phyloP scores from a whole-genome alignment of 176 grass and related monocot species.

The Raddia guianensis region DNA sequence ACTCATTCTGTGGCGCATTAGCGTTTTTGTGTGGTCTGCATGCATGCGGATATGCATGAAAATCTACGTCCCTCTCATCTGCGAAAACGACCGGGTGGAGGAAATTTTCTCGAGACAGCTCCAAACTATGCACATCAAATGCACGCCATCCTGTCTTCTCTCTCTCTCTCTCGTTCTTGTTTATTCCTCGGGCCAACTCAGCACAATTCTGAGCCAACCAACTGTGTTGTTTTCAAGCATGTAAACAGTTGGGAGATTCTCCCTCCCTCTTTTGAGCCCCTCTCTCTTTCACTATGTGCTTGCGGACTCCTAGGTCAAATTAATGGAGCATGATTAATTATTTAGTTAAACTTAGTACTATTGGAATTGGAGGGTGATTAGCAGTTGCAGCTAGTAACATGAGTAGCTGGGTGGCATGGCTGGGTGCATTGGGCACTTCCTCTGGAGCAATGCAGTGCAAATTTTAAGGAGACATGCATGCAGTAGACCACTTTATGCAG shows the following conservation, averaged over 20 bases:
- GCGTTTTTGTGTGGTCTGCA: not conserved
- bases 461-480: too few species aligned
- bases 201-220: not conserved
- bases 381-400: too few species aligned
- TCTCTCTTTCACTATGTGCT: not conserved
- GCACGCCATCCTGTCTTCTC: not conserved
- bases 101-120: not conserved
- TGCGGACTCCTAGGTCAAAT: not conserved
- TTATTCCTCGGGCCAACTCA: not conserved
- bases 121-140: not conserved
- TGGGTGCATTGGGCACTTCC: not conserved
- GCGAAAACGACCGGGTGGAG: not conserved
- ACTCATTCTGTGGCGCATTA: not conserved
- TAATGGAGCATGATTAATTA: not conserved
- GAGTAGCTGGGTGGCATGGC: not conserved
- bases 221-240: not conserved
- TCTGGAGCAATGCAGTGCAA: not conserved
- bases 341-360: too few species aligned
- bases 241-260: not conserved
- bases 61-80: not conserved
- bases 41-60: not conserved
- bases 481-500: not conserved
- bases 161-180: not conserved
- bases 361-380: too few species aligned
- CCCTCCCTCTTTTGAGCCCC: not conserved